Evolutionary conservation across 1,139 yeast genomes (phyloP), one percentile per base, ranked within the genome.

Genomic region (Yamadazyma dendronema): DNA sequence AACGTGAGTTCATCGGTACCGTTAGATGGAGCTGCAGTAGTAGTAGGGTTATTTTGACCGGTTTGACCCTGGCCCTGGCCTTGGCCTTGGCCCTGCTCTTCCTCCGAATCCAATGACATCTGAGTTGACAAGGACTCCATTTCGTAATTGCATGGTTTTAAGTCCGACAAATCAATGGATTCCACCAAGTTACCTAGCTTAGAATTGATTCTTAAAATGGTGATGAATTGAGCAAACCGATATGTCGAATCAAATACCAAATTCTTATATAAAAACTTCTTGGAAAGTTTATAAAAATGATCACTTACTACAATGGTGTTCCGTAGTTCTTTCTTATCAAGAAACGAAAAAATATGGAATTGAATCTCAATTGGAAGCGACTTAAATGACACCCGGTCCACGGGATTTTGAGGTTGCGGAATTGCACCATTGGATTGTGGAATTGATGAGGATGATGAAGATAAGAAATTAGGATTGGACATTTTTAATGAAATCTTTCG

Each of bases 171-270:
- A 51, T 86, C 86, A 31, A 87, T 55, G 0, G 54, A 44, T 46
- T 68, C 70, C 3, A 86, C 84, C 41, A 71, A 66, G 14, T 54
- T 53, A 0, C 90, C 90, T 33, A 83, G 69, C 4, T 64, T 65
- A 2, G 76, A 68, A 46, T 75, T 75, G 35, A 74, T 63, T 31
- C 84, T 65, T 14, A 87, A 58, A 8, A 80, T 72, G 1, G 89
- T 71, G 8, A 87, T 78, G 52, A 87, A 81, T 57, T 86, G 95
- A 1, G 86, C 92, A 39, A 85, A 74, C 33, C 95, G 62, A 53
- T 81, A 87, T 4, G 89, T 79, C 3, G 92, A 80, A 0, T 77
- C 71, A 48, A 87, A 74, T 12, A 50, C 46, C 11, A 89, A 76
- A n/a, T 60, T 46, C 15, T 63, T 56, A 54, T 84, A 87, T 15